Evolutionary conservation across 2,329 filamentous ascomycete genomes (phyloP), one percentile per base, ranked within the genome.

Genomic region (Fusarium caatingaense): DNA sequence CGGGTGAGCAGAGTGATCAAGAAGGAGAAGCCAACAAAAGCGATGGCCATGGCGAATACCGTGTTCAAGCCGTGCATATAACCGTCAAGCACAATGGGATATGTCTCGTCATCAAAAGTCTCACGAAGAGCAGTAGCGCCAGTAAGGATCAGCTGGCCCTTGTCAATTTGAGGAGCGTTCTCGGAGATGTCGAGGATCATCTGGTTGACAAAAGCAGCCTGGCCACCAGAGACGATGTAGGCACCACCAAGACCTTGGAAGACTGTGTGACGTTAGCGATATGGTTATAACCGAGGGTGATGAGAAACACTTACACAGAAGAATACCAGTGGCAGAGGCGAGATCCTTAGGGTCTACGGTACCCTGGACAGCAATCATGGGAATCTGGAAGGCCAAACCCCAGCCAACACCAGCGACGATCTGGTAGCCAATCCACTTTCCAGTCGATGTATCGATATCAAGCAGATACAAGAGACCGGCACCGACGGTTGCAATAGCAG

Each of bases 41-140:
- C 76, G 21, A 85, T 82, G 16, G 84, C 83, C 68, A 90, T 82
- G 12, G 88, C 90, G 41, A 89, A 86, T 7, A 85, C 83, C 10
- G 91, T 88, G 74, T 90, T 89, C 71, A 91, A 87, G 0, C 87
- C 87, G 56, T 86, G 79, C 71, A 87, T 91, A 79, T 93, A 93
- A 0, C 87, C 88, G 1, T 77, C 68, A 27, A 91, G 81, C 42
- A 92, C 88, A 0, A 82, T 80, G 1, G 79, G 74, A 4, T 91
- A 80, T 60, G 82, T 83, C n/a, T 85, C 75, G 0, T 73, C 59
- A 0, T 83, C 74, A 67, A 92, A 87, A 3, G 78, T 79, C 8
- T 75, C 63, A 69, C 88, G 85, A 40, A 93, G 81, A 68, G 87
- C 84, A 0, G 89, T 91, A 5, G 85, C 84, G 18, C 84, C 84